Evolutionary conservation across 2,329 filamentous ascomycete species (phyloP), one percentile per base, ranked within the genome.

Genomic region (Fusarium luffae): DNA sequence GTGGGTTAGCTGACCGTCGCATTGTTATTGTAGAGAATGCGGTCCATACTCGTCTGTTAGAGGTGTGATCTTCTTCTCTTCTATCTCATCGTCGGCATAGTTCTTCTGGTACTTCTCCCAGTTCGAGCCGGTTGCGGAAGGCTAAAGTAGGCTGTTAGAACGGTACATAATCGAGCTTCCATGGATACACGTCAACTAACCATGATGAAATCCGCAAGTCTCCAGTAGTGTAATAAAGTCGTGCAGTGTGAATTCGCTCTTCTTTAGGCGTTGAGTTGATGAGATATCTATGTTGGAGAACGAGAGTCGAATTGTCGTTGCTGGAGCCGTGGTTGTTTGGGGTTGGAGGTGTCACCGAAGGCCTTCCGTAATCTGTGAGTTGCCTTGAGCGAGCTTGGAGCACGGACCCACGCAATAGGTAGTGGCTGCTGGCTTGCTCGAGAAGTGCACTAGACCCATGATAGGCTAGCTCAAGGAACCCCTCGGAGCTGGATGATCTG

Each of bases 101-200:
- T 91, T 94, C 88, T 98, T 98, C 85, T 93, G 89, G 87, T 97
- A 98, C 86, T 98, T 98, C 88, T 99, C 96, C 96, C 96, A 99
- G 88, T 89, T 93, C 82, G 88, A 84, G 80, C 96, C 96, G 77
- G 92, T 97, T 82, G 96, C 95, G 85, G 93, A 95, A 87, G 94
- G 94, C 94, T 98, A 89, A 63, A 25, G 41, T 21, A 41, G 70
- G 44, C 21, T 41, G 69, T 79, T 69, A 79, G 73, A 68, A 66
- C 21, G 40, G 54, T 21, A 50, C 55, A 56, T 58, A 32, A 62
- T 47, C 52, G 44, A 60, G 41, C 37, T 55, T 66, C 37, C 27
- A 47, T 49, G 55, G 50, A 56, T 58, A 49, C 30, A 54, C 37
- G 48, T 54, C 52, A 64, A 69, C 81, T 76, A 69, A 84, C 82